Evolutionary conservation across 2,329 filamentous ascomycete species (phyloP).

Genomic region (Fusarium sp.): DNA sequence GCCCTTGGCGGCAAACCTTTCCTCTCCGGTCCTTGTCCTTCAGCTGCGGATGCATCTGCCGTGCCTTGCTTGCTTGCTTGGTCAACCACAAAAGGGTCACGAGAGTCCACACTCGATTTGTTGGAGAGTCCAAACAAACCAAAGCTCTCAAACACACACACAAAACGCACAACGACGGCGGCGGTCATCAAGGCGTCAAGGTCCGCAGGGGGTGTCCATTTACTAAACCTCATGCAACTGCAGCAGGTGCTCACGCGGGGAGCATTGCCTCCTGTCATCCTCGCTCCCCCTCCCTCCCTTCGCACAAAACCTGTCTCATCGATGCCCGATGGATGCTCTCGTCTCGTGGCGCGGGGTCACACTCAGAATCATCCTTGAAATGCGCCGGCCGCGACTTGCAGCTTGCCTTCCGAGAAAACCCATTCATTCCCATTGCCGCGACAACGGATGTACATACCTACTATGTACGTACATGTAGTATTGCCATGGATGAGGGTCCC

Average conservation of each 20-base stretch:
- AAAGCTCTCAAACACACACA: not conserved
- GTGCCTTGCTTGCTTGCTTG: not conserved
- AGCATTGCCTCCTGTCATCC: slow-evolving; percentile 14
- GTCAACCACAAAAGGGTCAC: not conserved
- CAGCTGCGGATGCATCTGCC: not conserved
- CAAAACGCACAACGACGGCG: not conserved
- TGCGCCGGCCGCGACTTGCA: slow-evolving; percentile 30
- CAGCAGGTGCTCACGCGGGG: slow-evolving; percentile 23
- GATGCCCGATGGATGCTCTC: slow-evolving; percentile 2
- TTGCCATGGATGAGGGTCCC: not conserved
- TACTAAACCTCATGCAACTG: slow-evolving; percentile 18
- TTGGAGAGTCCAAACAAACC: not conserved
- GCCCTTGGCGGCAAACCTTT: not conserved
- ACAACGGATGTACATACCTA: slow-evolving; percentile 12
- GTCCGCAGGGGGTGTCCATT: not conserved
- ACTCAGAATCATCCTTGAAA: slow-evolving; percentile 7
- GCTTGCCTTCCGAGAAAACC: slow-evolving; percentile 25
- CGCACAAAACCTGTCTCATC: not conserved
- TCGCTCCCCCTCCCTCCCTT: slow-evolving; percentile 10
- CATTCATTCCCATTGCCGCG: slow-evolving; percentile 13
- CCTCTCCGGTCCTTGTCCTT: not conserved
- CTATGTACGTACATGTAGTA: not conserved
- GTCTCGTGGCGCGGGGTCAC: slow-evolving; percentile 13
- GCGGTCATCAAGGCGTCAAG: slow-evolving; percentile 22
- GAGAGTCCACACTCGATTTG: not conserved